Evolutionary conservation across 768 basidiomycete genomes (phyloP).

Genomic region (Suillus tomentosus): DNA sequence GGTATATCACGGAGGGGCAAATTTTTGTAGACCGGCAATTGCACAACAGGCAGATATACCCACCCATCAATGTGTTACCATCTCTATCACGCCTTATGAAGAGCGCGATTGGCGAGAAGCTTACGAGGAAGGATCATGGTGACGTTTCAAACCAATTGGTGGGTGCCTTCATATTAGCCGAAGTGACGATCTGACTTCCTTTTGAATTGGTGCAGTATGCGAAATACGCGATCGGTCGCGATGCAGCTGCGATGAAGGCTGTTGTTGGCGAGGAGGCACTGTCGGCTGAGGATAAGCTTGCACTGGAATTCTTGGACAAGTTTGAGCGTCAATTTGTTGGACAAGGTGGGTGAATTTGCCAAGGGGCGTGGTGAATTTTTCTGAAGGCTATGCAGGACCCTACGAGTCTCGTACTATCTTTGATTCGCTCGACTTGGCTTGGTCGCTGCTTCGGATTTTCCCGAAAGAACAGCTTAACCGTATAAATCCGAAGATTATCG

Average conservation of each 20-base stretch:
- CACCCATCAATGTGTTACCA: conserved; percentile 98
- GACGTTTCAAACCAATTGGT: conserved; percentile 99
- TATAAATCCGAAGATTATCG: conserved; percentile 95
- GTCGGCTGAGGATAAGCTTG: conserved; percentile 93
- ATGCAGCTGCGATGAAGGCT: conserved; percentile 98
- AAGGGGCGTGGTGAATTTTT: conserved; percentile 13
- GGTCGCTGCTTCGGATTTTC: conserved; percentile 96
- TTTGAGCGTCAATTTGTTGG: conserved; percentile 98
- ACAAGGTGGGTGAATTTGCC: conserved; percentile 63
- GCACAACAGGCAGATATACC: conserved; percentile 96
- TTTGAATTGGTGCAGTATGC: conserved; percentile 66
- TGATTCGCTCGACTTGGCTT: conserved; percentile 95
- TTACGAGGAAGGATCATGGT: conserved; percentile 97
- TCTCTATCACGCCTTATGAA: conserved; percentile 99
- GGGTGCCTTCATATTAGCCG: conserved; percentile 28
- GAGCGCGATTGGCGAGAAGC: conserved; percentile 96
- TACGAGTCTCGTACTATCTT: conserved; percentile 97
- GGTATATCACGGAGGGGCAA: conserved; percentile 99
- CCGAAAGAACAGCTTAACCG: conserved; percentile 98
- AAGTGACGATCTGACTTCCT: conserved; percentile 16
- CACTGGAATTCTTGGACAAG: conserved; percentile 95
- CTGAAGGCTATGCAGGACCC: conserved; percentile 54
- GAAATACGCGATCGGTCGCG: conserved; percentile 97
- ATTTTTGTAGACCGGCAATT: conserved; percentile 98
- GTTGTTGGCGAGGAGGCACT: conserved; percentile 99